Evolutionary conservation across 1,139 yeast species (phyloP).

Genomic region (Yamadazyma triangularis): DNA sequence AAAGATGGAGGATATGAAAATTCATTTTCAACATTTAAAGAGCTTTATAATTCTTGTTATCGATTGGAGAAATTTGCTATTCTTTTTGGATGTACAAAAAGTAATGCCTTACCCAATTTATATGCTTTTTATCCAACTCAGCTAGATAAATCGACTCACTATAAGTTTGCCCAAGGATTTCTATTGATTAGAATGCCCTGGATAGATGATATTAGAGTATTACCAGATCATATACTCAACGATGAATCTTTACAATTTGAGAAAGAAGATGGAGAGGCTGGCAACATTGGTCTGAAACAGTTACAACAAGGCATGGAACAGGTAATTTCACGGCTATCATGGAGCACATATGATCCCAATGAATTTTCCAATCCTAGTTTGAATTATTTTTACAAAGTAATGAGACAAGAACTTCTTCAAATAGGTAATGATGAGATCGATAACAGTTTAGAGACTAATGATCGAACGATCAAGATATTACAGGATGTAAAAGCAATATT

Average conservation of each 20-base stretch:
- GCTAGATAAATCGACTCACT: conserved; percentile 15
- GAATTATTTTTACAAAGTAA: conserved; percentile 58
- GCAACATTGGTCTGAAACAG: background rate
- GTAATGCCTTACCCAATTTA: conserved; percentile 52
- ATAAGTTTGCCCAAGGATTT: conserved; percentile 38
- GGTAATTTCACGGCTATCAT: conserved; percentile 13
- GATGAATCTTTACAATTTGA: conserved; percentile 8
- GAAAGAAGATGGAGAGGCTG: conserved; percentile 2
- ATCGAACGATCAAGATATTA: conserved; percentile 6
- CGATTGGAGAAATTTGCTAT: conserved; percentile 55
- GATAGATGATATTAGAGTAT: conserved; percentile 55
- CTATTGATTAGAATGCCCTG: conserved; percentile 58
- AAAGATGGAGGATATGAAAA: conserved; percentile 44
- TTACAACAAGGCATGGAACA: conserved; percentile 13
- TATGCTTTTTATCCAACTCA: conserved; percentile 60
- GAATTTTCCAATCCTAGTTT: conserved; percentile 65
- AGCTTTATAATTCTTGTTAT: conserved; percentile 60
- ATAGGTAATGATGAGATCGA: conserved; percentile 18
- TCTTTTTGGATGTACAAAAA: conserved; percentile 65
- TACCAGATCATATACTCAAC: conserved; percentile 29
- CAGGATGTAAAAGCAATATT: conserved; percentile 5
- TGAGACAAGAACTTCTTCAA: conserved; percentile 67
- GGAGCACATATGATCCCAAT: conserved; percentile 46
- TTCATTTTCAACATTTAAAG: conserved; percentile 62
- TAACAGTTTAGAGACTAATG: conserved; percentile 5